Percentiles rank a stretch among this genome's conserved stretches.
Evolutionary conservation across 2,329 filamentous ascomycete genomes (phyloP).

Genomic region (Graphilbum ipis-grandicollis): DNA sequence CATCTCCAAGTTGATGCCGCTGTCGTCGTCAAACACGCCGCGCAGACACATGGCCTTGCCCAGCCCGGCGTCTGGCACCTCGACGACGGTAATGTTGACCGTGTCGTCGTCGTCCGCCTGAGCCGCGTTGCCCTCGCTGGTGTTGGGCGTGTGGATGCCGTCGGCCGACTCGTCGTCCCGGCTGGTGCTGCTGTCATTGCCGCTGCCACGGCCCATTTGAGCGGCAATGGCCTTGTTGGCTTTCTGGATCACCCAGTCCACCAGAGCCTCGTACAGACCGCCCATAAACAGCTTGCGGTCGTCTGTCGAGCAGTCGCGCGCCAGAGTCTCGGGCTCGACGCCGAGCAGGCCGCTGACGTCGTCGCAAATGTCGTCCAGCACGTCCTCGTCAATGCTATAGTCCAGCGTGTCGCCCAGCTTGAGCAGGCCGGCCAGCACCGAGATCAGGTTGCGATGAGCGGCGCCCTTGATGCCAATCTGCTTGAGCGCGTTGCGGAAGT

Average conservation of each 20-base stretch:
- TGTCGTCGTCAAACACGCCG: conserved; percentile 79
- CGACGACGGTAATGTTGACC: conserved; percentile 75
- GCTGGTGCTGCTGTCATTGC: too few relatives aligned
- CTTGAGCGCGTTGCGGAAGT: conserved; percentile 75
- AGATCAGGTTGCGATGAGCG: conserved; percentile 66
- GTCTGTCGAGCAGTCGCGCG: conserved; percentile 63
- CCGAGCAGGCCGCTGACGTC: conserved; percentile 78
- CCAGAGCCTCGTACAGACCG: conserved; percentile 80
- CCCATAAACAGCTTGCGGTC: conserved; percentile 71
- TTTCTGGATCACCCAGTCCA: conserved; percentile 84
- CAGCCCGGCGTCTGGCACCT: conserved; percentile 62
- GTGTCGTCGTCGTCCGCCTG: too few relatives aligned
- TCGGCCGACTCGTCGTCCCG: too few relatives aligned
- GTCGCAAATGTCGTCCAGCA: conserved; percentile 71
- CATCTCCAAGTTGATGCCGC: conserved; percentile 94
- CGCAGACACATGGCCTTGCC: conserved; percentile 82
- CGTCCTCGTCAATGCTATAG: conserved; percentile 69
- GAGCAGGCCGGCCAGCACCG: conserved; percentile 66
- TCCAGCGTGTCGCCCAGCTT: conserved; percentile 86
- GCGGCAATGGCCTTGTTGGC: conserved; percentile 70
- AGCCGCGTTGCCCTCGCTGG: conserved; percentile 54
- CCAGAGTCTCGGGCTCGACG: conserved; percentile 67
- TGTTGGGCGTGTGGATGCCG: conserved; percentile 50
- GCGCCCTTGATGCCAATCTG: conserved; percentile 87
- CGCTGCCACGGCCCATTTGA: conserved; percentile 58